phyloP scores from a whole-genome alignment of 306 rosid genomes.

The Echinosophora koreensis region DNA sequence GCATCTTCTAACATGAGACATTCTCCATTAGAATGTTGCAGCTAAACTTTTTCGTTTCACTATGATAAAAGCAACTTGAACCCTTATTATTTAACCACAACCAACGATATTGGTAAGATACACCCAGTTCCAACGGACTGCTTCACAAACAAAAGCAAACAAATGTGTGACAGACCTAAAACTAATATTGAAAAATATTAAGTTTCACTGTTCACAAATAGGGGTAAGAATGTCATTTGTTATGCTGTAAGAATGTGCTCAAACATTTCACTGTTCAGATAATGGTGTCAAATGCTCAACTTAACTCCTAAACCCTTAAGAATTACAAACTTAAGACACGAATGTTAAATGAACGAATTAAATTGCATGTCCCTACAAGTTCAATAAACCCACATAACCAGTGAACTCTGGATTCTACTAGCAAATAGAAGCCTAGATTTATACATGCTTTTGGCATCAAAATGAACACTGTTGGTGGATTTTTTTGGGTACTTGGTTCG shows the following conservation, averaged over 20 bases:
- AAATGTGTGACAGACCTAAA: neutral
- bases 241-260: constrained; percentile 15
- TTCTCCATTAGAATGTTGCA: constrained; percentile 1
- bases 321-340: neutral
- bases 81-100: constrained; percentile 14
- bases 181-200: neutral
- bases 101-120: constrained; percentile 24
- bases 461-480: neutral
- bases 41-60: neutral
- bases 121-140: constrained; percentile 34
- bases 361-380: neutral
- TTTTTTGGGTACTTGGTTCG: neutral
- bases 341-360: too few relatives aligned
- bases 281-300: neutral
- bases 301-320: too few relatives aligned
- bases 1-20: neutral
- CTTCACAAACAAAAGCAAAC: constrained; percentile 38
- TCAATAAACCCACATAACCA: neutral
- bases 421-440: neutral
- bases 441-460: neutral
- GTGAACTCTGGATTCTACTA: neutral
- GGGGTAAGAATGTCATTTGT: neutral
- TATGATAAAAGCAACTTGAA: constrained; percentile 17
- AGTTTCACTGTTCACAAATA: constrained; percentile 17
- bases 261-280: constrained; percentile 36